Base-by-base conservation (phyloP, 2,329 filamentous ascomycete genomes). In the Tolypocladium cylindrosporum region DNA sequence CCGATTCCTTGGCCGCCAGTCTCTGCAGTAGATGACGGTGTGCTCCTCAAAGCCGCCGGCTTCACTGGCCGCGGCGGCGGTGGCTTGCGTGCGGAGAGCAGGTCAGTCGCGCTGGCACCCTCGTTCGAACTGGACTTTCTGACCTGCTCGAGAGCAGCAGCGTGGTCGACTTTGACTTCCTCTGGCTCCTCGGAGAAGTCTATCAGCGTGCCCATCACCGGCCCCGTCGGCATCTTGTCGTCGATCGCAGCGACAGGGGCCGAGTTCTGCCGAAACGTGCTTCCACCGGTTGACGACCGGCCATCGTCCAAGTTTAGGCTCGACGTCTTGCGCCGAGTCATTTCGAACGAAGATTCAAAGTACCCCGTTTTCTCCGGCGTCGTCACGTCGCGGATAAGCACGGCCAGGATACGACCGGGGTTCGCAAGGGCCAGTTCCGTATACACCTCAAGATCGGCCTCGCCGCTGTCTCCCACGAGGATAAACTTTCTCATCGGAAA, bases 331-430 rank as follows among this genome's bases (percentile, higher is more conserved):
- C 61, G 65, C 4, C 65, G 66, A 1, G 62, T 57, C 11, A 68
- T 56, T 13, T 72, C 69, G 55, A 76, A 75, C 0, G 74, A 70
- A 1, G 84, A 79, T 62, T 96, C 90, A 67, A 97, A 97, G 69
- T 94, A 97, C 0, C 83, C 84, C 14, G 84, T 65, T 13, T 66
- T 79, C 42, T 89, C 82, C 0, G 88, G 82, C 0, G 91, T 96
- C 0, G 94, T 99, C 27, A 99, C 90, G 71, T 99, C 94, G 57
- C 95, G 84, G 62, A 99, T 97, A 71, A 97, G 97, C 8, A 99
- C 84, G 0, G 86, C 94, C 37, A 91, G 76, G 2, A 99, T 86
- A 36, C 90, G 84, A 0, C 89, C 89, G 0, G 92, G 93, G 65
- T 97, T 87, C 2, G 89, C 85, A 40, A 93, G 68, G 0, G 88